phyloP scores from a whole-genome alignment of 306 rosid species.

The Quercus engelmannii region DNA sequence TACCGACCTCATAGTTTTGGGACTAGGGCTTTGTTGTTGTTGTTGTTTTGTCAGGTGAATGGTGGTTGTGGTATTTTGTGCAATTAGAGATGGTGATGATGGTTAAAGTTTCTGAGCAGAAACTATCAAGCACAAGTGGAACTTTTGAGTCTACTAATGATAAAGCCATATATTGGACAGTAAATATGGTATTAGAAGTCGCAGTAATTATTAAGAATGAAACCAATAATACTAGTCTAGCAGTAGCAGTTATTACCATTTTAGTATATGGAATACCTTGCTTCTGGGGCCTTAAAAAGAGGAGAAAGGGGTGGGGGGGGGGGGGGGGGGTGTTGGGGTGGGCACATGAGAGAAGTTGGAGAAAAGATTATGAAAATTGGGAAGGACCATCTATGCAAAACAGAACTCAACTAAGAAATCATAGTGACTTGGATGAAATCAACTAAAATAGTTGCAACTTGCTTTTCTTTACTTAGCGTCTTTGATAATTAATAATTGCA shows the following conservation, averaged over 20 bases:
- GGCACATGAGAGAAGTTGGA: background rate
- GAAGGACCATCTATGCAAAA: background rate
- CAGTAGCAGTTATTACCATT: background rate
- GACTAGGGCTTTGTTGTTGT: background rate
- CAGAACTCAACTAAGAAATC: background rate
- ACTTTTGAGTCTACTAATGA: background rate
- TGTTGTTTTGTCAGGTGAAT: background rate
- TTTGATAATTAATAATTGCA: background rate
- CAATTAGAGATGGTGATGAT: background rate
- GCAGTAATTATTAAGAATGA: background rate
- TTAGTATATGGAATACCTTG: background rate
- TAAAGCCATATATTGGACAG: background rate
- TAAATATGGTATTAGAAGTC: background rate
- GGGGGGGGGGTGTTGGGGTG: too few species aligned
- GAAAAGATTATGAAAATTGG: background rate
- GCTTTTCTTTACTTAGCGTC: background rate
- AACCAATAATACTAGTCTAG: background rate
- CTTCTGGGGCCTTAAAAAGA: background rate
- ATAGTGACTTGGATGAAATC: background rate
- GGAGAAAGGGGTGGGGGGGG: too few species aligned
- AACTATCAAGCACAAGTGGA: background rate
- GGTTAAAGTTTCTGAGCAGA: background rate
- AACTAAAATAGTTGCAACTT: background rate
- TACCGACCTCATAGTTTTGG: too few species aligned
- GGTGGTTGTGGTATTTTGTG: conserved; percentile 2